Base-by-base conservation (phyloP, 2,329 filamentous ascomycete genomes). In the Diaporthe velutina region DNA sequence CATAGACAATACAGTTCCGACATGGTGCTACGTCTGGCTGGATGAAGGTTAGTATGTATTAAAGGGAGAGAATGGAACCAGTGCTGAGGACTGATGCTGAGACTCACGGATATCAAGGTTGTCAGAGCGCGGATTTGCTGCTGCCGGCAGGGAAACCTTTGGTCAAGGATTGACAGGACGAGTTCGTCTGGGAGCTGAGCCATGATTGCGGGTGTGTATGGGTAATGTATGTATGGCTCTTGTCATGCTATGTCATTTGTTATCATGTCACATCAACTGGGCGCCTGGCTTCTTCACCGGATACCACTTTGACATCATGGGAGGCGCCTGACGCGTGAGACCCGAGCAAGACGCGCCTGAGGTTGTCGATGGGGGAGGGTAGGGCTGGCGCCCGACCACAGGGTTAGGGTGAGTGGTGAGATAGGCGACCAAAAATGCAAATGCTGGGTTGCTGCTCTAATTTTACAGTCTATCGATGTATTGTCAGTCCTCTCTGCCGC, bases 1-100 rank as follows among this genome's bases (percentile, higher is more conserved):
- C 97, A 82, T 98, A 92, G 66, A 97, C 83, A 30, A 98, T 91
- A 15, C 98, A 83, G 75, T 94, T 94, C 15, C 91, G 87, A 73
- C 93, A 94, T 73, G 91, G 92, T 40, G 94, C 92, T n/a, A 92
- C 88, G 61, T 86, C 83, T 30, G 91, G 90, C 91, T 94, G 80
- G 67, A 35, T 30, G 40, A 77, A 30, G 79, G 75, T 66, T 83
- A 72, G 61, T n/a, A n/a, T 17, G 28, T 15, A 30, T n/a, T 10
- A n/a, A 25, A 48, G 60, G 19, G 40, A 7, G 25, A 25, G n/a
- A 22, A 28, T 30, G 66, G 13, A 33, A 38, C 45, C 48, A 13
- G 55, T 77, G 40, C 83, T 19, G 38, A 60, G n/a, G n/a, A 79
- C 85, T 76, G 15, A 54, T 77, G 40, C 83, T 19, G 42, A 61